Percentiles rank a stretch among this genome's conserved stretches.
Evolutionary conservation across 106 monocot species (phyloP).

Genomic region (Allium cepa): DNA sequence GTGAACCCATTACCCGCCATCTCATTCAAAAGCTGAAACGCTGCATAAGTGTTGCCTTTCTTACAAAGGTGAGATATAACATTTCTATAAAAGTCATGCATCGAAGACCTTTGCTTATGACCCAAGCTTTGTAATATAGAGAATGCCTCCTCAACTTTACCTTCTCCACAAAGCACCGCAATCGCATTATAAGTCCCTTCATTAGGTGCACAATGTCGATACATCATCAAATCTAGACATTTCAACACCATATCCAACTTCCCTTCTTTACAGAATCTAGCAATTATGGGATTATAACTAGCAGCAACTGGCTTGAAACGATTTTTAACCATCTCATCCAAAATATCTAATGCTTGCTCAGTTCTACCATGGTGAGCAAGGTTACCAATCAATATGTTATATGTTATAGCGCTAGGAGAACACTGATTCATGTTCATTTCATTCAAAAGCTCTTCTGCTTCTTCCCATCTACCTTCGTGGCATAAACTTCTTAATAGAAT

Average conservation of each 20-base stretch:
- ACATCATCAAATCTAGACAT: slow-evolving; percentile 59
- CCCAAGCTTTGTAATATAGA: slow-evolving; percentile 43
- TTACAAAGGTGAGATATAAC: slow-evolving; percentile 64
- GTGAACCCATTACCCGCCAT: slow-evolving; percentile 59
- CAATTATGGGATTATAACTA: slow-evolving; percentile 81
- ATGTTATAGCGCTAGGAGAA: slow-evolving; percentile 53
- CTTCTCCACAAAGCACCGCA: slow-evolving; percentile 56
- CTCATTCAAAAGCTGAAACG: slow-evolving; percentile 66
- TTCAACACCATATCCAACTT: slow-evolving; percentile 44
- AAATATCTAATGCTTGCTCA: slow-evolving; percentile 53
- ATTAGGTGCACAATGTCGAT: slow-evolving; percentile 33
- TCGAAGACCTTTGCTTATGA: slow-evolving; percentile 31
- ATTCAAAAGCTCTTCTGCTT: slow-evolving; percentile 62
- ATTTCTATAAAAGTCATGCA: slow-evolving; percentile 62
- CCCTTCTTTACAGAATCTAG: slow-evolving; percentile 49
- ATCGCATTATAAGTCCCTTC: slow-evolving; percentile 88
- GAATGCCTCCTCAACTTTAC: slow-evolving; percentile 55
- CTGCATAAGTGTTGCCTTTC: slow-evolving; percentile 67
- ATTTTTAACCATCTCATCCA: slow-evolving; percentile 52
- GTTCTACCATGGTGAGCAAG: slow-evolving; percentile 46
- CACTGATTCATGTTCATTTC: slow-evolving; percentile 53
- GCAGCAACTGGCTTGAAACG: slow-evolving; percentile 55
- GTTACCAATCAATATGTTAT: slow-evolving; percentile 67
- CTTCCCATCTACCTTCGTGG: slow-evolving; percentile 52
- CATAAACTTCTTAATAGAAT: slow-evolving; percentile 72